These are phyloP conservation scores for Haematococcus lacustris DNA, from an alignment of 139 green algal genomes.

Conservation along the genomic window DNA sequence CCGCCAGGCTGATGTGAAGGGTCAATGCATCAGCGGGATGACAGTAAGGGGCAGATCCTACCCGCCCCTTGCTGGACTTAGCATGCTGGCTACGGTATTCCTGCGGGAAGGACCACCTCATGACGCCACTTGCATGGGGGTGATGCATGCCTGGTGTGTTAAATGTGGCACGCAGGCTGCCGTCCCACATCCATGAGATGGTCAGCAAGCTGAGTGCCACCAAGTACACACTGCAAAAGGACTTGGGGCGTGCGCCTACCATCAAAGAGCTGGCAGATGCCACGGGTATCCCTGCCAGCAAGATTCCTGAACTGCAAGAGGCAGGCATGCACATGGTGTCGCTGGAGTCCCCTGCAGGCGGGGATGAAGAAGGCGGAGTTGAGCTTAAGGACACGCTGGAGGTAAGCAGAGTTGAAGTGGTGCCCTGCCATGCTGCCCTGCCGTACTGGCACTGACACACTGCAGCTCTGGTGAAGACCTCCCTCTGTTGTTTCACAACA, in stretches of 20 bases:
- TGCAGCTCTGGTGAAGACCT: too few species aligned
- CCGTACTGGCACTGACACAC: too few species aligned
- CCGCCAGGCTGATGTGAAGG: neutral
- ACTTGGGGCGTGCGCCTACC: conserved; percentile 29
- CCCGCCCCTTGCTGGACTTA: too few species aligned
- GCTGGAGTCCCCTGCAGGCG: conserved; percentile 17
- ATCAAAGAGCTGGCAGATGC: conserved; percentile 45
- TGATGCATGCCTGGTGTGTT: neutral
- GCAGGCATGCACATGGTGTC: neutral
- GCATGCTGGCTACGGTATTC: too few species aligned
- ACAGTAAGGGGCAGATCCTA: too few species aligned
- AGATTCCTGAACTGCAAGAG: neutral
- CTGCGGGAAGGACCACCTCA: neutral
- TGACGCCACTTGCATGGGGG: neutral
- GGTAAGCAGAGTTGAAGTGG: conserved; percentile 9
- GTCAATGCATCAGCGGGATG: neutral
- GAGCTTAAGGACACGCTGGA: conserved; percentile 20
- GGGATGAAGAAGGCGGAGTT: conserved; percentile 21
- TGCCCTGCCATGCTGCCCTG: too few species aligned
- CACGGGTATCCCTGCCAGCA: conserved; percentile 32
- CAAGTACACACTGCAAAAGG: conserved; percentile 22
- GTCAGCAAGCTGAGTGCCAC: conserved; percentile 30
- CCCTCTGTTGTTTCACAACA: too few species aligned
- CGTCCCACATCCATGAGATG: conserved; percentile 73
- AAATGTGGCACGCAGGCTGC: conserved; percentile 42